Conservation (phyloP, 805 yeast genomes). For the Ogataea siamensis region DNA sequence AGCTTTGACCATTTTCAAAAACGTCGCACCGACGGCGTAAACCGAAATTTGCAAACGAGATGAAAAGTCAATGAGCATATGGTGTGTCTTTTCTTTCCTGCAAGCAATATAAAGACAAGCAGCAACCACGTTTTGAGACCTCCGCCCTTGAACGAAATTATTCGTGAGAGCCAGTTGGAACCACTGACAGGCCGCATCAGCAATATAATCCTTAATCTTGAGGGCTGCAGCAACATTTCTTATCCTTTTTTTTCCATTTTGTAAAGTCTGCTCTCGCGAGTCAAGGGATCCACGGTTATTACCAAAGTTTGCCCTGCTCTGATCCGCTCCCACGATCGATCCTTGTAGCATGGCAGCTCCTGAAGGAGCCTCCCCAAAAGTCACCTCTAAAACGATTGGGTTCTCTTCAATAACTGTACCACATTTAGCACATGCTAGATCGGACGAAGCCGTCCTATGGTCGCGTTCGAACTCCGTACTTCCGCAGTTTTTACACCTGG, state of each 20-base stretch:
- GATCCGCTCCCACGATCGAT: conserved; percentile 86
- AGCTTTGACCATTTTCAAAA: conserved; percentile 85
- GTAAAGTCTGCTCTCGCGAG: conserved; percentile 83
- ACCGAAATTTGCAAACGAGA: conserved; percentile 88
- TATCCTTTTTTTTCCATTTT: conserved; percentile 78
- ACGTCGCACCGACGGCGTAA: conserved; percentile 93
- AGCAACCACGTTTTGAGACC: conserved; percentile 92
- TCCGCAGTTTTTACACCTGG: conserved; percentile 44
- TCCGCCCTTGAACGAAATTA: conserved; percentile 95
- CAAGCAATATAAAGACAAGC: conserved; percentile 95
- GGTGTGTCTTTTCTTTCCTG: conserved; percentile 85
- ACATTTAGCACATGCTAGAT: conserved; percentile 76
- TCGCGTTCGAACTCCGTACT: conserved; percentile 52
- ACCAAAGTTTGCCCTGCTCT: conserved; percentile 68
- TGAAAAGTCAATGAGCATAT: conserved; percentile 94
- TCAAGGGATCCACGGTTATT: conserved; percentile 74
- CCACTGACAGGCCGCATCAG: conserved; percentile 87
- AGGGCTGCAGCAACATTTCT: conserved; percentile 77
- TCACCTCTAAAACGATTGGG: conserved; percentile 93
- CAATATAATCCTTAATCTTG: conserved; percentile 76
- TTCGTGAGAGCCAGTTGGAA: conserved; percentile 80
- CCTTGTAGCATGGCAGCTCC: conserved; percentile 98
- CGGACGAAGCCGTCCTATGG: conserved; percentile 61
- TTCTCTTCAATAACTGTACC: conserved; percentile 89
- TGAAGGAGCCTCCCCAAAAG: conserved; percentile 84